Evolutionary conservation across 345 rosid species (phyloP).

Genomic region (Salix viminalis): DNA sequence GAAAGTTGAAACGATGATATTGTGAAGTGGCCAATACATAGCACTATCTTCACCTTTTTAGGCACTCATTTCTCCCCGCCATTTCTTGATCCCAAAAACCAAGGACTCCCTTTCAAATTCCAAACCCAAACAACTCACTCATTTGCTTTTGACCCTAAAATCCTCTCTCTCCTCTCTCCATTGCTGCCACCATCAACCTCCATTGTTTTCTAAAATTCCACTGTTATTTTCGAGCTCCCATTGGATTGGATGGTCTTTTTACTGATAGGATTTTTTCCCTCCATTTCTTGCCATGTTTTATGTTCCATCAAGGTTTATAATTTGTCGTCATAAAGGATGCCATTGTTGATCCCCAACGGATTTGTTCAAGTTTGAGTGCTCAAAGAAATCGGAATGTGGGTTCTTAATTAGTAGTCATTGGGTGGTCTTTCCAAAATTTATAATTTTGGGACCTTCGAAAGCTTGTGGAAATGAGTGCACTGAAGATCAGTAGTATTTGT

Average conservation of each 20-base stretch:
- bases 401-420: conserved; percentile 1
- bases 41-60: conserved; percentile 14
- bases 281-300: not conserved
- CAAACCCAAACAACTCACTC: conserved; percentile 23
- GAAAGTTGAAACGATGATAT: no score
- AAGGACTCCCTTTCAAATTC: conserved; percentile 38
- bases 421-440: conserved; percentile 14
- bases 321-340: conserved; percentile 18
- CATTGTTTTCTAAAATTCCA: conserved; percentile 1
- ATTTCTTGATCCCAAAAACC: conserved; percentile 32
- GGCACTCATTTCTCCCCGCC: conserved; percentile 43
- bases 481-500: conserved; percentile 21
- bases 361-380: conserved; percentile 10
- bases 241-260: not conserved
- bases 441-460: conserved; percentile 10
- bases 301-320: conserved; percentile 5
- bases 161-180: not conserved
- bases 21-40: not conserved
- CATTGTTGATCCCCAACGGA: conserved; percentile 24
- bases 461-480: conserved; percentile 27
- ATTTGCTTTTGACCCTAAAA: conserved; percentile 6
- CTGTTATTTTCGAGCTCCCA: conserved; percentile 4
- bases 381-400: conserved; percentile 7
- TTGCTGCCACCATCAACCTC: not conserved
- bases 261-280: no score